Evolutionary conservation across 2,329 filamentous ascomycete species (phyloP).

Genomic region (Pestalotiopsis sp.): DNA sequence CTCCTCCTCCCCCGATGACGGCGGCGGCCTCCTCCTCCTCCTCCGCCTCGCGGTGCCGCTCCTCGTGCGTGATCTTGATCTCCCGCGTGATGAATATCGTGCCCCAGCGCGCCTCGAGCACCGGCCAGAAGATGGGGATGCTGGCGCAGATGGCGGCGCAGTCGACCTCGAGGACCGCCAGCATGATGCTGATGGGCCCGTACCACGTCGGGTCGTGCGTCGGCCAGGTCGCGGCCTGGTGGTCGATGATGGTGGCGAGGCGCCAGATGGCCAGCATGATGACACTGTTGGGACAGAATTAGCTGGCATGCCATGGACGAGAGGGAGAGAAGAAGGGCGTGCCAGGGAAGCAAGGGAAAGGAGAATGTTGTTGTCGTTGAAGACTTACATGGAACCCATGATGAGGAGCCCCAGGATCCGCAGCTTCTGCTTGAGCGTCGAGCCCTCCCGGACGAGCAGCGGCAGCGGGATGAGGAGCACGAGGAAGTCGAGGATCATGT

Average conservation of each 20-base stretch:
- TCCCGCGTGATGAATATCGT: conserved; percentile 32
- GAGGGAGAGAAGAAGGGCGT: no score
- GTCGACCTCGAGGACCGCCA: conserved; percentile 28
- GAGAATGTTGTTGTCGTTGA: no score
- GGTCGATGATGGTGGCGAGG: conserved; percentile 30
- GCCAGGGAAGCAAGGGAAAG: no score
- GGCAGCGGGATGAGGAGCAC: conserved; percentile 10
- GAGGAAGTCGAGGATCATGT: conserved; percentile 33
- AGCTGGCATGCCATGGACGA: no score
- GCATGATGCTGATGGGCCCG: conserved; percentile 27
- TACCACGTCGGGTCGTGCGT: conserved; percentile 38
- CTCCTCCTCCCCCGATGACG: neutral
- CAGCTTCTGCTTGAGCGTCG: conserved; percentile 4
- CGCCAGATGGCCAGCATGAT: conserved; percentile 35
- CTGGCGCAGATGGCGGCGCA: conserved; percentile 29
- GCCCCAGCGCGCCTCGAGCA: conserved; percentile 25
- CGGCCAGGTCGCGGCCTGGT: conserved; percentile 31
- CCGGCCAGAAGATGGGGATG: conserved; percentile 32
- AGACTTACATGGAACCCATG: conserved; percentile 14
- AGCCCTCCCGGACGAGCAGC: conserved; percentile 7
- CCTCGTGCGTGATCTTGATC: conserved; percentile 27
- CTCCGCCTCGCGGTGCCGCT: conserved; percentile 23
- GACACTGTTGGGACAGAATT: conserved; percentile 17
- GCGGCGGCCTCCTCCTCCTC: conserved; percentile 20
- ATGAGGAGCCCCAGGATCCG: conserved; percentile 8